Conservation (phyloP, 108 stramenopile species). For the Skeletonema costatum region DNA sequence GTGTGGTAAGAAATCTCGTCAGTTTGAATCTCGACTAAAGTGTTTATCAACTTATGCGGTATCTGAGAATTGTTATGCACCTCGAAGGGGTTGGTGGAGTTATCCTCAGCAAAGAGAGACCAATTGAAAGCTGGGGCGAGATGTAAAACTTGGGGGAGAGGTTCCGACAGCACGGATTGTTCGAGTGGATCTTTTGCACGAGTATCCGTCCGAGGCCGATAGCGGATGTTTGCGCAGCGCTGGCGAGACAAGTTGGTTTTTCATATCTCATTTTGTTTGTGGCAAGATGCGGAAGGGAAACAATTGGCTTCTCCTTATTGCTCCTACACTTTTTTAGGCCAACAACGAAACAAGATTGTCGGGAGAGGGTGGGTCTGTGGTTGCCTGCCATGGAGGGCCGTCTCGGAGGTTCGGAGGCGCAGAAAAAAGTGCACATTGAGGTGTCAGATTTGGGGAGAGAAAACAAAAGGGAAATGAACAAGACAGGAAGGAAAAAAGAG, state of each 20-base stretch:
- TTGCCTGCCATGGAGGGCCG: no score
- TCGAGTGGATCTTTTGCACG: conserved; percentile 1
- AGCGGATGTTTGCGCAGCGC: neutral
- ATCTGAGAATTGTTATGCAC: neutral
- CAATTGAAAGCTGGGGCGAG: neutral
- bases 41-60: neutral
- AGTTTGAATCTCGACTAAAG: neutral
- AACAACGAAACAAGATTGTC: neutral
- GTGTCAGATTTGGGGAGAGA: no score
- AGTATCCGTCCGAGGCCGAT: neutral
- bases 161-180: neutral
- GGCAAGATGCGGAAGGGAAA: neutral
- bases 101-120: neutral
- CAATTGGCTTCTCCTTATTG: neutral
- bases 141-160: neutral
- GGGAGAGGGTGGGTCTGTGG: no score
- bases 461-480: no score
- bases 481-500: no score
- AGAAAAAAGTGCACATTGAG: no score
- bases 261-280: neutral
- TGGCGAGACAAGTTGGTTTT: neutral
- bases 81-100: neutral
- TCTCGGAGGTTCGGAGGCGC: no score
- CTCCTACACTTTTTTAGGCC: neutral
- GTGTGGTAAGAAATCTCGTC: neutral